Conservation (phyloP, 2,329 filamentous ascomycete genomes). For the Cryphonectria parasitica region DNA sequence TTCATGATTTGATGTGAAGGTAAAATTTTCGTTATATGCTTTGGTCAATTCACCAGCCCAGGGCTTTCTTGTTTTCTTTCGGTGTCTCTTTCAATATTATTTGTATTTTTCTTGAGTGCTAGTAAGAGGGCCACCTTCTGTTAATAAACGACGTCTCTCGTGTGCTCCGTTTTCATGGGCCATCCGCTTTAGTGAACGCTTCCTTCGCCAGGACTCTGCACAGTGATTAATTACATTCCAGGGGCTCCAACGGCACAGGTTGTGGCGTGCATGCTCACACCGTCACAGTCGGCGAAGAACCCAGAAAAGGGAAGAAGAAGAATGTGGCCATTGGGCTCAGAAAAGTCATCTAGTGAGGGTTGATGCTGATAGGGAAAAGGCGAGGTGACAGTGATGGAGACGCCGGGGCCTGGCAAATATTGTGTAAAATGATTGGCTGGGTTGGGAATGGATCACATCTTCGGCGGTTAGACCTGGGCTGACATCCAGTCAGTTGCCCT, state of each 20-base stretch:
- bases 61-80: no score
- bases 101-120: not conserved
- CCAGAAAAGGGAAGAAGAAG: not conserved
- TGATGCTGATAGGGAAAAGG: not conserved
- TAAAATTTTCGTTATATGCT: not conserved
- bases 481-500: slow-evolving; percentile 3
- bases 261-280: not conserved
- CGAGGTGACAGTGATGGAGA: not conserved
- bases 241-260: not conserved
- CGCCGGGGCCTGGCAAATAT: not conserved
- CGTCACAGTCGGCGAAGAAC: not conserved
- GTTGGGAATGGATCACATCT: not conserved
- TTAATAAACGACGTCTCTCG: not conserved
- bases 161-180: not conserved
- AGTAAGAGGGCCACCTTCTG: not conserved
- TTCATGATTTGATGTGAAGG: not conserved
- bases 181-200: not conserved
- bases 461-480: not conserved
- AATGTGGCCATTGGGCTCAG: not conserved
- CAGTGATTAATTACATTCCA: not conserved
- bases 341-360: not conserved
- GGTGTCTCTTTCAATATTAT: not conserved
- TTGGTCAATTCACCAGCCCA: not conserved
- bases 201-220: not conserved
- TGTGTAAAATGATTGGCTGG: not conserved